phyloP scores from a whole-genome alignment of 1,139 yeast species.

The Yamadazyma triangularis region DNA sequence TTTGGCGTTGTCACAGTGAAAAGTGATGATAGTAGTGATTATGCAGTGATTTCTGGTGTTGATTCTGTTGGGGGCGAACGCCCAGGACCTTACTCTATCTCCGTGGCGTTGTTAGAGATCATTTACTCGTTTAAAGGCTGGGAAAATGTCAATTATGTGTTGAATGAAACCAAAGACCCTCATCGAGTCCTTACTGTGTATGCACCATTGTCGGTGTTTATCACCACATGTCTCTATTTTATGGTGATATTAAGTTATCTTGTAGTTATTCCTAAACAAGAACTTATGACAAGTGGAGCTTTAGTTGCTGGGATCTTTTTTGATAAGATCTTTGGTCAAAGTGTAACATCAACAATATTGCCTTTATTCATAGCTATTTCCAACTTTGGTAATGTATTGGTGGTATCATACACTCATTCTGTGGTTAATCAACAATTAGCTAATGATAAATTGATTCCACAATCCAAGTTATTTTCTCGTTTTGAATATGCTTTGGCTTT shows the following conservation, averaged over 20 bases:
- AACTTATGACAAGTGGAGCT: conserved; percentile 57
- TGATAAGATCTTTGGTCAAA: conserved; percentile 65
- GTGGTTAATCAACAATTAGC: conserved; percentile 74
- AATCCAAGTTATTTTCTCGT: conserved; percentile 51
- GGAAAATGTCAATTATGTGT: conserved; percentile 45
- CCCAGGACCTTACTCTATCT: conserved; percentile 24
- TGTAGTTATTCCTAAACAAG: conserved; percentile 68
- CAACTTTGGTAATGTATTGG: conserved; percentile 73
- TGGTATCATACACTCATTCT: conserved; percentile 76
- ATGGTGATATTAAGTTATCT: conserved; percentile 69
- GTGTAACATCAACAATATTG: conserved; percentile 56
- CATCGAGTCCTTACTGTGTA: conserved; percentile 63
- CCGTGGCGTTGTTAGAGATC: conserved; percentile 40
- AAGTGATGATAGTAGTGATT: conserved; percentile 18
- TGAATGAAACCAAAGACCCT: conserved; percentile 49
- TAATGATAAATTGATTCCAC: conserved; percentile 68
- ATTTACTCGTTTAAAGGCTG: conserved; percentile 24
- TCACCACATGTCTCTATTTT: conserved; percentile 60
- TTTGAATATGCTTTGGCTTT: conserved; percentile 41
- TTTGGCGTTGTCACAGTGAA: conserved; percentile 24
- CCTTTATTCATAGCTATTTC: conserved; percentile 73
- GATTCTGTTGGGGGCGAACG: no score
- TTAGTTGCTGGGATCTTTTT: conserved; percentile 74
- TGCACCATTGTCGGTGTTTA: conserved; percentile 64
- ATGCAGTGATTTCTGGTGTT: conserved; percentile 5